Conservation (phyloP, 345 rosid genomes). For the Excoecaria agallocha region DNA sequence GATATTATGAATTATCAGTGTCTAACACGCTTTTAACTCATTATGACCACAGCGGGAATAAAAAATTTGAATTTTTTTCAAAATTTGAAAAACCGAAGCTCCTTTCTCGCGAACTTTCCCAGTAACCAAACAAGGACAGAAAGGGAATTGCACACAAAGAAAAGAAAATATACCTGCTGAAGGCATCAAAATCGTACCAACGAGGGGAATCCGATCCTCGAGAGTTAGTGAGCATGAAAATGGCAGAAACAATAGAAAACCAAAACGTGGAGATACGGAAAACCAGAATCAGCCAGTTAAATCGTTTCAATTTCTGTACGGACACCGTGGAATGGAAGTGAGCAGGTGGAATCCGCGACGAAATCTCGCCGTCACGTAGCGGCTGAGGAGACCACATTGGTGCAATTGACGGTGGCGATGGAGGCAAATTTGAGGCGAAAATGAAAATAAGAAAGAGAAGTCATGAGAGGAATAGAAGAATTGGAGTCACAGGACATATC, state of each 20-base stretch:
- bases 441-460: background rate
- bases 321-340: slow-evolving; percentile 76
- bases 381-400: slow-evolving; percentile 68
- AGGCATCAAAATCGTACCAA: slow-evolving; percentile 91
- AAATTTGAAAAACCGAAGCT: background rate
- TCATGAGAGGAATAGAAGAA: slow-evolving; percentile 32
- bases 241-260: slow-evolving; percentile 75
- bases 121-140: slow-evolving; percentile 6
- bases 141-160: background rate
- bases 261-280: slow-evolving; percentile 72
- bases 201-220: slow-evolving; percentile 54
- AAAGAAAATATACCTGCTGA: slow-evolving; percentile 49
- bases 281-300: slow-evolving; percentile 70
- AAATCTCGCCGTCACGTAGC: slow-evolving; percentile 61
- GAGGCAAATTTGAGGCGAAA: background rate
- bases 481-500: slow-evolving; percentile 42
- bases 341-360: slow-evolving; percentile 38
- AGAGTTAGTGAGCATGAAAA: no score
- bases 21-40: no score
- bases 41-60: no score
- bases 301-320: slow-evolving; percentile 70
- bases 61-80: no score
- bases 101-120: background rate
- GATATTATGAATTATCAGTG: no score
- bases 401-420: background rate